A percentile compares a stretch with the other conserved stretches of the same genome.
Evolutionary conservation across 768 basidiomycete genomes (phyloP).

Genomic region (Lactarius hengduanensis): DNA sequence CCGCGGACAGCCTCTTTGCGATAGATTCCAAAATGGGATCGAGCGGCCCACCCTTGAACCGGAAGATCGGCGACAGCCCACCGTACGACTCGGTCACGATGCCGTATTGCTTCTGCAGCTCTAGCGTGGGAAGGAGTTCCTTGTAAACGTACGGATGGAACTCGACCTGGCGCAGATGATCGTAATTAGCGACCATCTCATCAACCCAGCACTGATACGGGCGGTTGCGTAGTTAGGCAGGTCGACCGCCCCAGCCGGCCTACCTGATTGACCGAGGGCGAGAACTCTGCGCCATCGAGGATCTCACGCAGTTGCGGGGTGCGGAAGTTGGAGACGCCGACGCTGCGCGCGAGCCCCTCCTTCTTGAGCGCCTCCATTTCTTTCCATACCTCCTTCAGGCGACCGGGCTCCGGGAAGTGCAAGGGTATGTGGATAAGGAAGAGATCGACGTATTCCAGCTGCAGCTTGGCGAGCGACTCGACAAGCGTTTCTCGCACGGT

Average conservation of each 20-base stretch:
- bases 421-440: conserved; percentile 46
- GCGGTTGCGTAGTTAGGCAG: not conserved
- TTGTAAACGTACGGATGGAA: conserved; percentile 53
- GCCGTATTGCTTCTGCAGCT: conserved; percentile 37
- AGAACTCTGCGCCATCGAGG: conserved; percentile 43
- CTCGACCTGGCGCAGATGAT: conserved; percentile 41
- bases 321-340: conserved; percentile 59
- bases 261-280: conserved; percentile 57
- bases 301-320: conserved; percentile 44
- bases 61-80: conserved; percentile 42
- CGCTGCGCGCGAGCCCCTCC: conserved; percentile 41
- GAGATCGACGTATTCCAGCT: conserved; percentile 43
- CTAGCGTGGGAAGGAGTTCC: conserved; percentile 40
- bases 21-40: conserved; percentile 40
- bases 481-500: conserved; percentile 41
- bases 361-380: conserved; percentile 43
- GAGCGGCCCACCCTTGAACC: conserved; percentile 40
- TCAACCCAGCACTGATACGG: not conserved
- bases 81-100: conserved; percentile 44
- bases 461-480: conserved; percentile 42
- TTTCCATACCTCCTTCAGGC: conserved; percentile 42
- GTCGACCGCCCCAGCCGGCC: not conserved
- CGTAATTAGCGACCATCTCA: not conserved
- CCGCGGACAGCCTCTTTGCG: conserved; percentile 30
- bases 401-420: conserved; percentile 26